Evolutionary conservation across 2,329 filamentous ascomycete species (phyloP).

Genomic region (Gaeumannomyces sp.): DNA sequence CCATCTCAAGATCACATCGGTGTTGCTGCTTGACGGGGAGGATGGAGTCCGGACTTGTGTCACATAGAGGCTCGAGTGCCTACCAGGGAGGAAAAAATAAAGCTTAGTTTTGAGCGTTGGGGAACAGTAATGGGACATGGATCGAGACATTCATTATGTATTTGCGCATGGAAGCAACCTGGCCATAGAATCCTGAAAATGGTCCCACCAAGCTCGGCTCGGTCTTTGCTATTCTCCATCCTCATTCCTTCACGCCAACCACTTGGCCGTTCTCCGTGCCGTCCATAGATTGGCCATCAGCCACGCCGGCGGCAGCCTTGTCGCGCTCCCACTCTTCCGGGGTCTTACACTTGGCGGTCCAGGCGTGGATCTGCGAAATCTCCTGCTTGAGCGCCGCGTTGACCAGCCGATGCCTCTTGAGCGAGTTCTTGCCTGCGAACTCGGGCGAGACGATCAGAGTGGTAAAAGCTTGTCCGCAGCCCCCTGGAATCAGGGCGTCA

Average conservation of each 20-base stretch:
- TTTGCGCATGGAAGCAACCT: neutral
- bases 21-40: too few species aligned
- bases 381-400: conserved; percentile 79
- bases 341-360: conserved; percentile 91
- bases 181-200: neutral
- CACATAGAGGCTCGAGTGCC: too few species aligned
- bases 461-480: conserved; percentile 57
- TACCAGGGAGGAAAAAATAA: too few species aligned
- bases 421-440: conserved; percentile 66
- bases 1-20: too few species aligned
- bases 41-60: too few species aligned
- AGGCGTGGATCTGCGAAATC: conserved; percentile 87
- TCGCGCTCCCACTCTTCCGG: conserved; percentile 81
- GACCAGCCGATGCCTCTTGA: conserved; percentile 81
- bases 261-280: conserved; percentile 39
- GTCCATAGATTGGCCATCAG: conserved; percentile 32
- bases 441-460: conserved; percentile 56
- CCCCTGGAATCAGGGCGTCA: conserved; percentile 32
- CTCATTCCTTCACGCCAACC: conserved; percentile 29
- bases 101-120: too few species aligned
- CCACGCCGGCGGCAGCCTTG: conserved; percentile 27
- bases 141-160: too few species aligned
- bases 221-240: neutral
- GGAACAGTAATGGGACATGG: too few species aligned
- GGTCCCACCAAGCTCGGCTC: too few species aligned